Conservation (phyloP, 768 basidiomycete species). For the Phaeotremella fagi region DNA sequence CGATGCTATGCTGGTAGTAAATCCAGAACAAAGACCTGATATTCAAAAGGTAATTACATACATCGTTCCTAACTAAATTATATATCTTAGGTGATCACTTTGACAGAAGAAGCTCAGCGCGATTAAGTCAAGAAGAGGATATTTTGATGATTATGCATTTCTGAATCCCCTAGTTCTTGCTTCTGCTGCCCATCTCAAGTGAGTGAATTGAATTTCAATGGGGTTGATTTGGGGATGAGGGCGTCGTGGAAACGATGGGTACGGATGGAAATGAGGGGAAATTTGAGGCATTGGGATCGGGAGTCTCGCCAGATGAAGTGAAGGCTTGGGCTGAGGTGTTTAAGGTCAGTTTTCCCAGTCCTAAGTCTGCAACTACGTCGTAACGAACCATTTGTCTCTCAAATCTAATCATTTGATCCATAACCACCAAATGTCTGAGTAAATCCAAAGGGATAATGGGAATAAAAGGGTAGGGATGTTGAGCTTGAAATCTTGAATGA, state of each 20-base stretch:
- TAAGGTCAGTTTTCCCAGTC: too few relatives aligned
- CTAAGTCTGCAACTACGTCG: too few relatives aligned
- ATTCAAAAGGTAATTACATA: constrained; percentile 57
- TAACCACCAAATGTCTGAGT: not conserved
- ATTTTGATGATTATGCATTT: not conserved
- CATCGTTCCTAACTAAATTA: not conserved
- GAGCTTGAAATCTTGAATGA: too few relatives aligned
- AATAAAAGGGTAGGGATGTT: too few relatives aligned
- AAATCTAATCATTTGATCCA: not conserved
- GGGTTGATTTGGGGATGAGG: not conserved
- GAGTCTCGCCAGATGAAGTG: not conserved
- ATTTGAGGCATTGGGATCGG: not conserved
- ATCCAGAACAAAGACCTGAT: constrained; percentile 76
- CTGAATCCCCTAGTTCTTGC: not conserved
- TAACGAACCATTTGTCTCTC: not conserved
- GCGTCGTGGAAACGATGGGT: not conserved
- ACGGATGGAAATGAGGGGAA: not conserved
- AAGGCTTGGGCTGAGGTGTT: too few relatives aligned
- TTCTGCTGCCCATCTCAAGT: constrained; percentile 9
- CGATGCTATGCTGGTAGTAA: constrained; percentile 74
- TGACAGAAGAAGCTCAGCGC: constrained; percentile 49
- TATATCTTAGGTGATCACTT: constrained; percentile 54
- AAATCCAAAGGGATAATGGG: too few relatives aligned
- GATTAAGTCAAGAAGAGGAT: constrained; percentile 51
- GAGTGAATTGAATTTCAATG: constrained; percentile 3